Evolutionary conservation across 108 stramenopile species (phyloP), one percentile per base, ranked within the genome.

Genomic region (Stephanodiscus triporus): DNA sequence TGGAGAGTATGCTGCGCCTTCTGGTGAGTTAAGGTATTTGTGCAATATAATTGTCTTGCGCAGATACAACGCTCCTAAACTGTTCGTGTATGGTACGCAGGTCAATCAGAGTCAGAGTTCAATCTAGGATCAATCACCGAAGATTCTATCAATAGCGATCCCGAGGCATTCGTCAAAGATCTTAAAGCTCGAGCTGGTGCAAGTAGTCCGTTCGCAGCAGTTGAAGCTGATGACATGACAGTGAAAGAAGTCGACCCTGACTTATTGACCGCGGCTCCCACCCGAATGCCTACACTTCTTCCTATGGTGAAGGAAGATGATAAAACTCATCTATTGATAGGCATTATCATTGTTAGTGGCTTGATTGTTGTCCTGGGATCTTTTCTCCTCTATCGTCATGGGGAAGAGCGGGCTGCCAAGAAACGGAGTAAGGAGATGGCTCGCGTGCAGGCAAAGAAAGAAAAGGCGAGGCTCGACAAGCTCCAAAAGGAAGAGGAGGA

Each of bases 61-160:
- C 6, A 49, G n/a, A 49, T 19, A 16, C 16, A n/a, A 19, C 6
- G 2, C 48, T 19, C 19, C 48, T 49, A 2, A 49, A 2, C 48
- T 19, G 19, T 49, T 49, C 5, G 6, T 49, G 6, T 19, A 49
- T 19, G 19, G n/a, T 49, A 6, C 32, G 5, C 72, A 30, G 14
- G 32, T 27, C 63, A 51, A 38, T 53, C 40, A 30, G 32, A 55
- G 8, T 48, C 36, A 14, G 49, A 37, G 47, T 40, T 63, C 8
- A 68, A 77, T 45, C 47, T 77, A 9, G 76, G 76, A 0, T 4
- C 7, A 17, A 17, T 77, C 42, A 68, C 63, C 16, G 76, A 77
- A 55, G 68, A 77, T 47, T 77, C 76, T 20, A 77, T 77, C 62
- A 77, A 77, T 58, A 23, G 62, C 9, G 67, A 77, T n/a, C 40